Evolutionary conservation across 176 grass and related monocot species (phyloP), one percentile per base, ranked within the genome.

Genomic region (Metroxylon sagu): DNA sequence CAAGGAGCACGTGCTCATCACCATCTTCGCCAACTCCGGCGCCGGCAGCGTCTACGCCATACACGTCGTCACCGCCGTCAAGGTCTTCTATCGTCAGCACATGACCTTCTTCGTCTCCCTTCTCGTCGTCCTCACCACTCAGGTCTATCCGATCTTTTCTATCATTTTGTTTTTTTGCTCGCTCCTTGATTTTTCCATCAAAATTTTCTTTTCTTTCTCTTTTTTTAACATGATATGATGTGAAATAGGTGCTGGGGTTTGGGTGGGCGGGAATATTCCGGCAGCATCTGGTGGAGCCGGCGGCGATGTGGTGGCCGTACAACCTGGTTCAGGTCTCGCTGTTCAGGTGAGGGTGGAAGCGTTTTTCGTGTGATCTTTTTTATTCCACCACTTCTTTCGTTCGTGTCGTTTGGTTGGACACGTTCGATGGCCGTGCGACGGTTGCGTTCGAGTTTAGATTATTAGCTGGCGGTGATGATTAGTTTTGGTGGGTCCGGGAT

Each of bases 251-350:
- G 48, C 63, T 96, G 49, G 92, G 92, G 0, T 96, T 96, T 59
- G 92, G 92, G 0, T 96, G 92, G 87, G 92, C 92, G 0, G 87
- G 92, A 16, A 88, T 96, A 67, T 96, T 96, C 86, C 92, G 92
- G 78, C 83, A 83, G 52, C 82, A 96, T 72, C 72, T 96, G 16
- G 92, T 96, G 0, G 92, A 90, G 78, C 92, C 92, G 69, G 83
- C 92, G 61, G 75, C 80, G 29, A 96, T 96, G 92, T 96, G 87
- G 87, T 96, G 92, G 92, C 92, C 92, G 2, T 85, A 89, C 63
- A 96, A 90, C 71, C 71, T 96, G 69, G 87, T 96, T 27, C 92
- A 96, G 76, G 92, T 96, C 49, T 96, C 92, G 15, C 78, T 96
- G 29, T 96, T 96, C 77, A 96, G 92, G 90, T 95, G 78, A 8